Evolutionary conservation across 331 rosid genomes (phyloP).

Genomic region (Quercus tomentella): DNA sequence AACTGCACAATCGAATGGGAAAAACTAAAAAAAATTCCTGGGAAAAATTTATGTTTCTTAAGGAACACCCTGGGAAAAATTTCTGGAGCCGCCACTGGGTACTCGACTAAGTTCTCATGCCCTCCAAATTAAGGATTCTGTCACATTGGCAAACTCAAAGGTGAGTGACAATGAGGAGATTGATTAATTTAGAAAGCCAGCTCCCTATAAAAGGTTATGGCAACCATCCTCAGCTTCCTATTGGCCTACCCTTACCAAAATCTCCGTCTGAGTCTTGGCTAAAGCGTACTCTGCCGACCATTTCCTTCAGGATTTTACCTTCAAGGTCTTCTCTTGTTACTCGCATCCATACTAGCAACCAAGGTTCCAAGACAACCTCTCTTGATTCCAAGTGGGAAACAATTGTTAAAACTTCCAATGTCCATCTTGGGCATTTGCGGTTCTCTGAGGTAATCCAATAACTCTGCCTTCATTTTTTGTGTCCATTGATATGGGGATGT

Average conservation of each 20-base stretch:
- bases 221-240: slow-evolving; percentile 30
- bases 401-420: slow-evolving; percentile 45
- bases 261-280: slow-evolving; percentile 97
- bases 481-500: neutral
- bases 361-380: slow-evolving; percentile 13
- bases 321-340: slow-evolving; percentile 38
- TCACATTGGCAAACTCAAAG: slow-evolving; percentile 22
- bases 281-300: slow-evolving; percentile 57
- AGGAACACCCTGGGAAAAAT: too few relatives aligned
- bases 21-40: too few relatives aligned
- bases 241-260: slow-evolving; percentile 63
- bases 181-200: slow-evolving; percentile 14
- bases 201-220: slow-evolving; percentile 4
- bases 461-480: slow-evolving; percentile 14
- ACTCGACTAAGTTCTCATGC: slow-evolving; percentile 6
- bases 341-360: slow-evolving; percentile 16
- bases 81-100: neutral
- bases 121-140: slow-evolving; percentile 7
- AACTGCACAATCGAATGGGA: too few relatives aligned
- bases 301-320: slow-evolving; percentile 43
- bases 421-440: slow-evolving; percentile 33
- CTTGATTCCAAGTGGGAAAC: slow-evolving; percentile 46
- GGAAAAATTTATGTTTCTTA: too few relatives aligned
- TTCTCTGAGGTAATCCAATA: slow-evolving; percentile 54
- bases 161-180: slow-evolving; percentile 4